Evolutionary conservation across 1,139 yeast species (phyloP).

Genomic region (Lodderomyces metapsilosis): DNA sequence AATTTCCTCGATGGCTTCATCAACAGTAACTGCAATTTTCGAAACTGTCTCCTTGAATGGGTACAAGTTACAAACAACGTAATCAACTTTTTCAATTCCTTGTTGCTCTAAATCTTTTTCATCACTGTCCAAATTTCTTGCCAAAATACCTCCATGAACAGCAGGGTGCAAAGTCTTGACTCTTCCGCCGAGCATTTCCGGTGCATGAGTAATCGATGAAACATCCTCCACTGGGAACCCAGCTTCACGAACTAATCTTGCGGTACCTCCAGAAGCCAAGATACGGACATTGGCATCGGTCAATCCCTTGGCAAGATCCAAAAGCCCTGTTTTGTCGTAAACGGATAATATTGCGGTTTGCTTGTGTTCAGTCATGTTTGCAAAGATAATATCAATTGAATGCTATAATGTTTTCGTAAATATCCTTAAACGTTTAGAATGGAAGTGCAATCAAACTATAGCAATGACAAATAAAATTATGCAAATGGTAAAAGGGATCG

Average conservation of each 20-base stretch:
- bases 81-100: conserved; percentile 93
- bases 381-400: neutral
- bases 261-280: conserved; percentile 97
- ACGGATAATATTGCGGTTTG: conserved; percentile 95
- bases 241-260: conserved; percentile 90
- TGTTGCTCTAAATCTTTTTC: conserved; percentile 83
- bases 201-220: conserved; percentile 92
- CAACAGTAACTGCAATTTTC: conserved; percentile 91
- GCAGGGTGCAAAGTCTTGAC: conserved; percentile 98
- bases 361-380: conserved; percentile 37
- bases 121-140: conserved; percentile 87
- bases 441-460: neutral
- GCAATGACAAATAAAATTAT: neutral
- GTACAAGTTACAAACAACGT: conserved; percentile 93
- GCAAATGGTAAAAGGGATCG: neutral
- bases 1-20: conserved; percentile 97
- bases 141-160: conserved; percentile 97
- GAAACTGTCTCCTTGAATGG: conserved; percentile 98
- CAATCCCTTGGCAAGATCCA: conserved; percentile 94
- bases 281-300: conserved; percentile 85
- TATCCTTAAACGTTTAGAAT: no score
- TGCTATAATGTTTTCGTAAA: no score
- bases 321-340: conserved; percentile 93
- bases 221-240: conserved; percentile 98
- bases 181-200: conserved; percentile 98